A percentile compares a stretch with the other conserved stretches of the same genome.
phyloP scores from a whole-genome alignment of 1,284 basidiomycete species.

The Papiliotrema nemorosa region DNA sequence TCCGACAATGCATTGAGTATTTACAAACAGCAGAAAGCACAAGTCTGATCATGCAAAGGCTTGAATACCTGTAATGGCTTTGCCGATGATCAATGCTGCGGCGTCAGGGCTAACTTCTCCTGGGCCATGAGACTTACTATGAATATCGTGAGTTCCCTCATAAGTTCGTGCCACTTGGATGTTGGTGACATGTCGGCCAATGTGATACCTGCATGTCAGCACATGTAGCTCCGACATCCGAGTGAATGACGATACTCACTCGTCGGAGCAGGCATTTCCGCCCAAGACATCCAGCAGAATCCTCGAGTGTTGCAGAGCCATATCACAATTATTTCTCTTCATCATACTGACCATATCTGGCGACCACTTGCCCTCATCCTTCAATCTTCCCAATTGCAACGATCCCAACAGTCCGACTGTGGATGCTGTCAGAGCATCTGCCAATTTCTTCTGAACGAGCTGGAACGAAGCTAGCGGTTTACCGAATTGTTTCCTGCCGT shows the following conservation, averaged over 20 bases:
- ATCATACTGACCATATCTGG: constrained; percentile 94
- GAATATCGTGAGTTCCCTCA: constrained; percentile 73
- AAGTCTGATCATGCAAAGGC: constrained; percentile 63
- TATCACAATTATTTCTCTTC: constrained; percentile 94
- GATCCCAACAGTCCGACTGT: constrained; percentile 77
- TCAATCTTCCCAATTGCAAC: constrained; percentile 77
- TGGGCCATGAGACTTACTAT: constrained; percentile 45
- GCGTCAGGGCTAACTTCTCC: constrained; percentile 3
- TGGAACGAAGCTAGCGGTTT: constrained; percentile 92
- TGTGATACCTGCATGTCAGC: constrained; percentile 59
- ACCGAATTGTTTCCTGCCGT: constrained; percentile 68
- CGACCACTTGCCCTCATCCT: constrained; percentile 72
- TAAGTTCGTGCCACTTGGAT: constrained; percentile 90
- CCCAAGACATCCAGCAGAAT: constrained; percentile 82
- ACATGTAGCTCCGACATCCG: background rate
- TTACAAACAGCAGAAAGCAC: too few species aligned
- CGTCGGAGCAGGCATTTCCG: constrained; percentile 84
- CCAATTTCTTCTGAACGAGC: constrained; percentile 93
- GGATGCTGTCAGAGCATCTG: constrained; percentile 83
- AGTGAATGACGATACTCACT: too few species aligned
- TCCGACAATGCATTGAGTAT: too few species aligned
- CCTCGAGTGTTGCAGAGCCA: constrained; percentile 77
- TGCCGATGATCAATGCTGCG: constrained; percentile 77
- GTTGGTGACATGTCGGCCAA: constrained; percentile 86
- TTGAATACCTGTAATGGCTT: constrained; percentile 79